phyloP scores from a whole-genome alignment of 2,329 filamentous ascomycete species.

The Fusarium temperatum region DNA sequence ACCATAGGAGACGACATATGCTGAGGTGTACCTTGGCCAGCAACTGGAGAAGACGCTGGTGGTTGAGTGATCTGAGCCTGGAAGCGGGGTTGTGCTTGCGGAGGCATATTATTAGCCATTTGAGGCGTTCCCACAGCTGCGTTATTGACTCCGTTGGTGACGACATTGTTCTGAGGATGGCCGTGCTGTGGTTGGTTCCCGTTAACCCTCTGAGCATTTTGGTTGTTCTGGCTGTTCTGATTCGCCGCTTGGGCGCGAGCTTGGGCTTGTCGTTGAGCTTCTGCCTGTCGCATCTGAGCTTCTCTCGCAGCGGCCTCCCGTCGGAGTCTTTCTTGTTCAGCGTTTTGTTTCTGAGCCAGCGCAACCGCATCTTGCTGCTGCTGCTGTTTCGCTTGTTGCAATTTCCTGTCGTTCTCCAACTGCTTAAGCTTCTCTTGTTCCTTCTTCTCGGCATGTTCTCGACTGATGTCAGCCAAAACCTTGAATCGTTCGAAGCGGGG shows the following conservation, averaged over 20 bases:
- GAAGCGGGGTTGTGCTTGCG: conserved; percentile 57
- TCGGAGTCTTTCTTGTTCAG: conserved; percentile 51
- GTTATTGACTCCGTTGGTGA: conserved; percentile 51
- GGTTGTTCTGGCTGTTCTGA: conserved; percentile 41
- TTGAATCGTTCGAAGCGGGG: conserved; percentile 92
- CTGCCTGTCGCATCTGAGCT: conserved; percentile 49
- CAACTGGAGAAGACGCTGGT: conserved; percentile 73
- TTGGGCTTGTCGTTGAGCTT: conserved; percentile 50
- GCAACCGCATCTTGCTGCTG: conserved; percentile 55
- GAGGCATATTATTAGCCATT: conserved; percentile 51
- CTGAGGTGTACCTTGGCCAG: conserved; percentile 70
- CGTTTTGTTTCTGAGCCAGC: conserved; percentile 55
- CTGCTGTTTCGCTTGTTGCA: conserved; percentile 57
- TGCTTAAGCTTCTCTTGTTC: conserved; percentile 78
- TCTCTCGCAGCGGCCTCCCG: conserved; percentile 50
- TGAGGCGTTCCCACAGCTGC: conserved; percentile 50
- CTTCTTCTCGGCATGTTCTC: conserved; percentile 78
- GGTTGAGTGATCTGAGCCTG: conserved; percentile 67
- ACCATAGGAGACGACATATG: conserved; percentile 73
- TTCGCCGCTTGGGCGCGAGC: conserved; percentile 42
- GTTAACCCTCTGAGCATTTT: conserved; percentile 41
- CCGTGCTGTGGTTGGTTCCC: conserved; percentile 46
- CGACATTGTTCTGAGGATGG: conserved; percentile 51
- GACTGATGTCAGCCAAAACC: conserved; percentile 84
- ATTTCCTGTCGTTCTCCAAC: conserved; percentile 65